phyloP scores from a whole-genome alignment of 2,329 filamentous ascomycete genomes.

The Clonostachys chloroleuca region DNA sequence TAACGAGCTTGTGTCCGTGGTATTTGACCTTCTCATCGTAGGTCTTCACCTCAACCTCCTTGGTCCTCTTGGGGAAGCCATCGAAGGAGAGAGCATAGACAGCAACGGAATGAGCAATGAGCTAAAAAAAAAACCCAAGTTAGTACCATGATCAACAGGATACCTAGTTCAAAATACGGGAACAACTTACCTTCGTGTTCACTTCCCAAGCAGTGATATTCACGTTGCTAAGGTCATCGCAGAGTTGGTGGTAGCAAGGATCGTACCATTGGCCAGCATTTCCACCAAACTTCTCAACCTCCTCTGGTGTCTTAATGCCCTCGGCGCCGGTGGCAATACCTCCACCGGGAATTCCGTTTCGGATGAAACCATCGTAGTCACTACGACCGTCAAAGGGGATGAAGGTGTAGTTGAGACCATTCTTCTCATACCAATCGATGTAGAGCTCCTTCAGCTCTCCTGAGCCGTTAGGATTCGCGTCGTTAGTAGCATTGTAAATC shows the following conservation, averaged over 20 bases:
- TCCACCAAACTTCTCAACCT: constrained; percentile 67
- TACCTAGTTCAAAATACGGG: background rate
- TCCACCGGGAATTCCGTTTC: constrained; percentile 66
- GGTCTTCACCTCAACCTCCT: constrained; percentile 15
- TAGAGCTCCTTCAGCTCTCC: constrained; percentile 66
- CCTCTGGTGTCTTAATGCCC: constrained; percentile 65
- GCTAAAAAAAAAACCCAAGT: constrained; percentile 20
- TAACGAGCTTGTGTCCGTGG: constrained; percentile 40
- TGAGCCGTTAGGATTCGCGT: constrained; percentile 65
- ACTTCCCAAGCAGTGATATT: constrained; percentile 56
- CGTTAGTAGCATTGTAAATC: constrained; percentile 70
- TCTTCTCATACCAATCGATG: constrained; percentile 58
- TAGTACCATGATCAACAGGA: background rate
- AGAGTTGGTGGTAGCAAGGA: constrained; percentile 57
- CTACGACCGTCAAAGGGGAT: constrained; percentile 75
- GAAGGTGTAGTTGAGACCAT: constrained; percentile 62
- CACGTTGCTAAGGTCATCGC: constrained; percentile 54
- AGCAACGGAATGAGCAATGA: constrained; percentile 70
- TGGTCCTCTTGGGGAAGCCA: constrained; percentile 54
- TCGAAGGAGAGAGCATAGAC: constrained; percentile 63
- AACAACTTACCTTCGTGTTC: constrained; percentile 49
- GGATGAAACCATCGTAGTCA: constrained; percentile 76
- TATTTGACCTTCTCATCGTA: constrained; percentile 38
- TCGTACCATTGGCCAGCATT: constrained; percentile 57
- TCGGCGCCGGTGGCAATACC: constrained; percentile 78